Evolutionary conservation across 208 protist genomes (phyloP).

Genomic region (Polymyxa betae): DNA sequence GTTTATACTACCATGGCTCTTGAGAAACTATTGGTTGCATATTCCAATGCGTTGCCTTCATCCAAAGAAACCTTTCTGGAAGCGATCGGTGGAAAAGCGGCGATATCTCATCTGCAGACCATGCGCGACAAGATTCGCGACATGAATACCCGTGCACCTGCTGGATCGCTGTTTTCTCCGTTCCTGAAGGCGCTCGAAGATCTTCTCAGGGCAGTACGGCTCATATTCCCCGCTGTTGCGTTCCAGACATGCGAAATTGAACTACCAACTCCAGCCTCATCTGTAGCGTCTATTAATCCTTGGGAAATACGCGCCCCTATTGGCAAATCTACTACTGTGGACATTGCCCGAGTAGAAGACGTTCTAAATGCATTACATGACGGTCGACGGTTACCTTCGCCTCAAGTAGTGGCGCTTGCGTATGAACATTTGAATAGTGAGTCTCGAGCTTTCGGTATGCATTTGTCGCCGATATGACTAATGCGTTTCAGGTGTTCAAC

Average conservation of each 20-base stretch:
- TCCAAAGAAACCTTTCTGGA: neutral
- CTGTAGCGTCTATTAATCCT: neutral
- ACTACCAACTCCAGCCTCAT: neutral
- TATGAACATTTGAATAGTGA: conserved; percentile 47
- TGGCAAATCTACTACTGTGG: conserved; percentile 24
- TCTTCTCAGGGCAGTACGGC: neutral
- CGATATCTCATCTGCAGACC: neutral
- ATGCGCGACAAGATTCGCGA: conserved; percentile 1
- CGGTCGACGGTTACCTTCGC: conserved; percentile 21
- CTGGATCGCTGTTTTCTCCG: conserved; percentile 34
- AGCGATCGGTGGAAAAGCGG: neutral
- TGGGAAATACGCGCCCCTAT: conserved; percentile 25
- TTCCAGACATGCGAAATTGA: conserved; percentile 41
- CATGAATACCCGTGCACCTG: neutral
- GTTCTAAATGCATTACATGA: neutral
- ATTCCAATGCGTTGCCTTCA: neutral
- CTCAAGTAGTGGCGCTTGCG: neutral
- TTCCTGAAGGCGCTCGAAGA: conserved; percentile 40
- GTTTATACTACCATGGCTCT: conserved; percentile 23
- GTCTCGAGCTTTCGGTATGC: too few relatives aligned
- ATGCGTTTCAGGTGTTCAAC: too few relatives aligned
- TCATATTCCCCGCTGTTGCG: neutral
- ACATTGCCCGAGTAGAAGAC: conserved; percentile 5
- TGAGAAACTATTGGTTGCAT: neutral
- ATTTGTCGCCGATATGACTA: too few relatives aligned